Evolutionary conservation across 140 eudicot genomes (phyloP).

Genomic region (Cichorium intybus): DNA sequence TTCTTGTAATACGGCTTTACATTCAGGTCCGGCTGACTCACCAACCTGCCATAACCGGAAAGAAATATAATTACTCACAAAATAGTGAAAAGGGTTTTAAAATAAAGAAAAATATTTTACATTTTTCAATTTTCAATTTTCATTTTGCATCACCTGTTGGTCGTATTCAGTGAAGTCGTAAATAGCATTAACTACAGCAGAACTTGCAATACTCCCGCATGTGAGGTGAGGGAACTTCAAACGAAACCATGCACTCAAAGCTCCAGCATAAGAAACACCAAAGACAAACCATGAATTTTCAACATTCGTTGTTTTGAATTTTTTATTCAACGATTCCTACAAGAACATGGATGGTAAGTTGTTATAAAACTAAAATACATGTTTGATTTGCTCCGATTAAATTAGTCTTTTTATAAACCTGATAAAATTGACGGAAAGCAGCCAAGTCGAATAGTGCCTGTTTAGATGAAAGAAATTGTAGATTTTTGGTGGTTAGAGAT

Average conservation of each 20-base stretch:
- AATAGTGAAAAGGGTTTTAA: neutral
- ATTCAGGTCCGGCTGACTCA: conserved; percentile 95
- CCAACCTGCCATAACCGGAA: conserved; percentile 56
- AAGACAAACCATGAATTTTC: conserved; percentile 97
- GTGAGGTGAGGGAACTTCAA: conserved; percentile 93
- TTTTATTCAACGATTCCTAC: conserved; percentile 67
- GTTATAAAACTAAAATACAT: neutral
- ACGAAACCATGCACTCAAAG: conserved; percentile 99
- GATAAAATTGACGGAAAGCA: conserved; percentile 81
- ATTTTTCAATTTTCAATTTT: no score
- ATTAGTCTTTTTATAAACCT: conserved; percentile 24
- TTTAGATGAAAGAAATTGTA: conserved; percentile 84
- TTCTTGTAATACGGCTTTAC: conserved; percentile 93
- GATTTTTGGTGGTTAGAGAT: conserved; percentile 68
- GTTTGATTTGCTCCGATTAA: neutral
- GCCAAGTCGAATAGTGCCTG: conserved; percentile 96
- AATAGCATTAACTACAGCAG: conserved; percentile 89
- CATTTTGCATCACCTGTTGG: conserved; percentile 56
- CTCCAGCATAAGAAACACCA: conserved; percentile 93
- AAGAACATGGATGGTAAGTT: conserved; percentile 12
- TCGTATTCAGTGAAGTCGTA: conserved; percentile 83
- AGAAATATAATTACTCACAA: neutral
- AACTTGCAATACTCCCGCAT: conserved; percentile 98
- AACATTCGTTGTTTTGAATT: conserved; percentile 49
- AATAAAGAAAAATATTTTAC: neutral